A percentile compares a stretch with the other conserved stretches of the same genome.
Evolutionary conservation across 1,139 yeast species (phyloP).

Genomic region (Yamadazyma blattariae): DNA sequence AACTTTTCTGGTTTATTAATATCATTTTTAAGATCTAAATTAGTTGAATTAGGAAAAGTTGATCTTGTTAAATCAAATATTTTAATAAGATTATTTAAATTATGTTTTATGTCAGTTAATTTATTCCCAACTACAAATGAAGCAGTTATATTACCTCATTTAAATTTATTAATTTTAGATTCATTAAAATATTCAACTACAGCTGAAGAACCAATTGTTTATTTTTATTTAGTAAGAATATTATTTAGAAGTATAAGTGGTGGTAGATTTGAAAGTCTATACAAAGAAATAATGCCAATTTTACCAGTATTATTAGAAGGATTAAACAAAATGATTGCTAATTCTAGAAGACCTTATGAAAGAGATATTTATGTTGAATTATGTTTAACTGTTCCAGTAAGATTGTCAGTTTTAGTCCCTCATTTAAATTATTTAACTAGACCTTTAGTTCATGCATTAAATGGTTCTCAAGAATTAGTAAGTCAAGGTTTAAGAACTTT

Average conservation of each 20-base stretch:
- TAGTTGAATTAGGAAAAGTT: constrained; percentile 77
- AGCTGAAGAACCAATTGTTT: constrained; percentile 90
- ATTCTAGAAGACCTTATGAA: constrained; percentile 86
- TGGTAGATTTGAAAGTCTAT: constrained; percentile 87
- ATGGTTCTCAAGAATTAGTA: constrained; percentile 87
- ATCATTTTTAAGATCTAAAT: constrained; percentile 67
- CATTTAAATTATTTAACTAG: constrained; percentile 84
- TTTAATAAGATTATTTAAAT: constrained; percentile 78
- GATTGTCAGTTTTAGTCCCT: constrained; percentile 89
- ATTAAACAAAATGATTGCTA: constrained; percentile 74
- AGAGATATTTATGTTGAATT: constrained; percentile 91
- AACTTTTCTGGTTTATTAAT: constrained; percentile 88
- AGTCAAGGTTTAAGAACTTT: constrained; percentile 92
- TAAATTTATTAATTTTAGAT: constrained; percentile 76
- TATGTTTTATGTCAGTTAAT: constrained; percentile 94
- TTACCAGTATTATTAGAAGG: constrained; percentile 84
- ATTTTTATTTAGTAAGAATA: constrained; percentile 83
- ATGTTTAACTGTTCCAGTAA: constrained; percentile 92
- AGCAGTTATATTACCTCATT: constrained; percentile 80
- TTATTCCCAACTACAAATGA: constrained; percentile 88
- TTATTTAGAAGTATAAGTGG: constrained; percentile 94
- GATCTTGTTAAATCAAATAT: constrained; percentile 79
- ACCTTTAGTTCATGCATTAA: constrained; percentile 87
- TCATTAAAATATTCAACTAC: constrained; percentile 78
- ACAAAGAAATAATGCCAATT: constrained; percentile 89